Conservation (phyloP, 805 yeast species). For the Monosporozyma aerobia region DNA sequence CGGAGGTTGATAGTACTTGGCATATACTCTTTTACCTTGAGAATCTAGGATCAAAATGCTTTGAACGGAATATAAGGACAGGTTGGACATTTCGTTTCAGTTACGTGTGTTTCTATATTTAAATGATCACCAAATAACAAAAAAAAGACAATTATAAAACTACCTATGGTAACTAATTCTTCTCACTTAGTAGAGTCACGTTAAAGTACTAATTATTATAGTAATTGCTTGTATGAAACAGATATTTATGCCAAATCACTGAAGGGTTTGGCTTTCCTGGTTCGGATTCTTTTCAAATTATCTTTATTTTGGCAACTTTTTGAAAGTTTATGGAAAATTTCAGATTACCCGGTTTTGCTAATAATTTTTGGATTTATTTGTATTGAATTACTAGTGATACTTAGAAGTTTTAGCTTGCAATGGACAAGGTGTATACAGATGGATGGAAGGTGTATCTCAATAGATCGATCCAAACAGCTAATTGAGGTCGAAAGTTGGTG, state of each 20-base stretch:
- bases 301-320: background rate
- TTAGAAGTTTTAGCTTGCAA: background rate
- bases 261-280: background rate
- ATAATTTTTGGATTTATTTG: background rate
- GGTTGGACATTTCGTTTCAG: background rate
- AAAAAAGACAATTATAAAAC: background rate
- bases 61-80: slow-evolving; percentile 69
- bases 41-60: slow-evolving; percentile 75
- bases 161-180: background rate
- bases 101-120: background rate
- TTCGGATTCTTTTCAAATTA: background rate
- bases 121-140: background rate
- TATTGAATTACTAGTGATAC: background rate
- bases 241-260: background rate
- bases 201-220: background rate
- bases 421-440: background rate
- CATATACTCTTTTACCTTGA: slow-evolving; percentile 69
- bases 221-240: background rate
- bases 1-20: slow-evolving; percentile 75
- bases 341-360: background rate
- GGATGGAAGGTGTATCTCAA: background rate
- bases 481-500: background rate
- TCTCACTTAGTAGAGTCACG: background rate
- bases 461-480: background rate
- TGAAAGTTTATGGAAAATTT: background rate